A percentile compares a stretch with the other conserved stretches of the same genome.
These are phyloP conservation scores for Capsicum chinense DNA, from an alignment of 257 asterid genomes.

Conservation along the genomic window DNA sequence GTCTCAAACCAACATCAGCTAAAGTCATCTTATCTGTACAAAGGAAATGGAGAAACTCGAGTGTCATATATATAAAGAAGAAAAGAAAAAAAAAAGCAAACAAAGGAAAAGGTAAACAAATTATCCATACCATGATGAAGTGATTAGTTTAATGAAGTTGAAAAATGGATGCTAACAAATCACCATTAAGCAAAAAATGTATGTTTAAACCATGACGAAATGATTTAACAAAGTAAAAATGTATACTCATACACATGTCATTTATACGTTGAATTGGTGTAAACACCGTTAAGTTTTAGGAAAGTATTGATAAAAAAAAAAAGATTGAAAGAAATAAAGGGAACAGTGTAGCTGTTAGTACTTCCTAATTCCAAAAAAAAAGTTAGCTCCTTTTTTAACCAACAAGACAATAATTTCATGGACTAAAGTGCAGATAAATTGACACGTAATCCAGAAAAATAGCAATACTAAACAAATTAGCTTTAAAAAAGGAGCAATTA, in stretches of 20 bases:
- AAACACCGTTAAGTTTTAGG: not conserved
- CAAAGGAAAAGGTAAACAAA: not conserved
- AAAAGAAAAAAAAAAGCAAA: not conserved
- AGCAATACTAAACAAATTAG: not conserved
- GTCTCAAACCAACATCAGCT: slow-evolving; percentile 22
- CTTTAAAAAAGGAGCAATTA: not conserved
- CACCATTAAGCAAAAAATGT: no score
- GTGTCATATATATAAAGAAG: not conserved
- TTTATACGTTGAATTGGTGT: not conserved
- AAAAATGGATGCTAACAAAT: no score
- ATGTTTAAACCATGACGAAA: no score
- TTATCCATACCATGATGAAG: no score
- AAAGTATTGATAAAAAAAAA: slow-evolving; percentile 38
- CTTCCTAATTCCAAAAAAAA: not conserved
- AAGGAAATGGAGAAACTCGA: not conserved
- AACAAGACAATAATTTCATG: not conserved
- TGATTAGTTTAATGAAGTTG: no score
- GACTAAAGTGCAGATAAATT: slow-evolving; percentile 16
- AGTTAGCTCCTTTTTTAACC: not conserved
- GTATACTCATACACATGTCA: not conserved
- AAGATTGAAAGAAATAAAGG: slow-evolving; percentile 36
- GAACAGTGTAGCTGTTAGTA: not conserved
- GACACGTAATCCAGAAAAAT: not conserved
- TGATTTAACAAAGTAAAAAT: no score
- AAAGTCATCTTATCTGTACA: slow-evolving; percentile 25